Conservation (phyloP, 1,284 basidiomycete genomes). For the Lignosus rhinocerotis region DNA sequence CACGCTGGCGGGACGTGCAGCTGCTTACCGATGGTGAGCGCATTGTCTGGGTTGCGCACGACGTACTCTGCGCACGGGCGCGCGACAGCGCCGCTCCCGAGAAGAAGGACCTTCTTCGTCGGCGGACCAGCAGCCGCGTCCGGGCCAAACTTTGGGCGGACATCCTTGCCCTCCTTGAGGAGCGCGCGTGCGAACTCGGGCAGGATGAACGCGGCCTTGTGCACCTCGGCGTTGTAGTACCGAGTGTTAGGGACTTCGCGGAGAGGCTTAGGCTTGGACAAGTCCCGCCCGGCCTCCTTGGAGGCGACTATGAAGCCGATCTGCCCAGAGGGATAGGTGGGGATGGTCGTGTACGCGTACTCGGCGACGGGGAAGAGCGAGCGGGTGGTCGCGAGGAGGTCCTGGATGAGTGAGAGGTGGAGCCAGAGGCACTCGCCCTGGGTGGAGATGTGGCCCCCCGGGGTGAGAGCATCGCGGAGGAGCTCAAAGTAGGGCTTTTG, state of each 20-base stretch:
- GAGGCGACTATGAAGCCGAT: conserved; percentile 96
- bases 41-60: conserved; percentile 79
- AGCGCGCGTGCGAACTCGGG: conserved; percentile 88
- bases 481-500: conserved; percentile 98
- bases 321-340: conserved; percentile 96
- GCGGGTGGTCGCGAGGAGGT: conserved; percentile 74
- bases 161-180: conserved; percentile 70
- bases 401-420: conserved; percentile 87
- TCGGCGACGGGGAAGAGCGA: conserved; percentile 84
- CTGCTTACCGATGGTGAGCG: conserved; percentile 75
- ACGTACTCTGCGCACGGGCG: conserved; percentile 94
- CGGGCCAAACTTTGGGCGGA: conserved; percentile 71
- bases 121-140: conserved; percentile 36
- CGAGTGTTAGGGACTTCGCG: conserved; percentile 70
- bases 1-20: background rate
- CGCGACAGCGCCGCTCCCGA: conserved; percentile 96
- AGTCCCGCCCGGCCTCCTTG: conserved; percentile 71
- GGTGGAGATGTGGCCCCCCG: conserved; percentile 93
- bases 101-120: conserved; percentile 80
- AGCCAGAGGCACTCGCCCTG: conserved; percentile 98
- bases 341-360: conserved; percentile 97
- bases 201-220: conserved; percentile 84
- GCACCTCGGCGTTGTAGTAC: conserved; percentile 89
- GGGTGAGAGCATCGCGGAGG: conserved; percentile 85
- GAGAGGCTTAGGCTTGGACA: conserved; percentile 72